Base-by-base conservation (phyloP, 768 basidiomycete species). In the Leccinum longicurvipes region DNA sequence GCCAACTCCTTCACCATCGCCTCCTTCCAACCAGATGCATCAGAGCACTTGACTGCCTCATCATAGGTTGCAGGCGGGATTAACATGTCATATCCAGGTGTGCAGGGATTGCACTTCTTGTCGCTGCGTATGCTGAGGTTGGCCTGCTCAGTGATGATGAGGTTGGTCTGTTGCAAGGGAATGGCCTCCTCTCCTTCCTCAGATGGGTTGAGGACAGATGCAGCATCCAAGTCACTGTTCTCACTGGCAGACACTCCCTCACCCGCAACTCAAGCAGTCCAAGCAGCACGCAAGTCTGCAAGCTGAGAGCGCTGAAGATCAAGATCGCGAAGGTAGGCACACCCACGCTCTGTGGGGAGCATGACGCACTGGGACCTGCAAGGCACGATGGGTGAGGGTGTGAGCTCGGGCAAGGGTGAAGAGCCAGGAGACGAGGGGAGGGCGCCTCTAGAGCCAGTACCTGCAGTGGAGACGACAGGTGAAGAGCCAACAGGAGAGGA, bases 1-100 rank as follows among this genome's bases (percentile, higher is more conserved):
- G 2, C 28, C 0, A 61, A 17, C 12, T 61, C 60, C 0, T 9
- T 23, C 2, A 49, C 21, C 52, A 62, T 62, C 11, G 55, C 55
- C 0, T 15, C 45, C 28, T 3, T 11, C 58, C 55, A 62, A 0
- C 50, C 44, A 3, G 15, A n/a, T 4, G 15, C 6, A 17, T 46
- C 25, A 7, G 24, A 23, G 7, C 45, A 12, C 1, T 27, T 46
- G 24, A 46, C 15, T 0, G 45, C 45, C 23, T 46, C 45, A 4
- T 46, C 45, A 10, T 46, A 46, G 8, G 45, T 46, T 6, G 25
- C 12, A 1, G 45, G 45, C 1, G 28, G 19, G 11, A 31, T 48
- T 3, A 11, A 2, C 47, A 48, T 48, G 27, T 48, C 29, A 2
- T 48, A 48, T 3, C 29, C 47, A 2, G 44, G n/a, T 10, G 1